A percentile compares a stretch with the other conserved stretches of the same genome.
phyloP scores from a whole-genome alignment of 2,329 filamentous ascomycete genomes.

The Simplicillium aogashimaense region DNA sequence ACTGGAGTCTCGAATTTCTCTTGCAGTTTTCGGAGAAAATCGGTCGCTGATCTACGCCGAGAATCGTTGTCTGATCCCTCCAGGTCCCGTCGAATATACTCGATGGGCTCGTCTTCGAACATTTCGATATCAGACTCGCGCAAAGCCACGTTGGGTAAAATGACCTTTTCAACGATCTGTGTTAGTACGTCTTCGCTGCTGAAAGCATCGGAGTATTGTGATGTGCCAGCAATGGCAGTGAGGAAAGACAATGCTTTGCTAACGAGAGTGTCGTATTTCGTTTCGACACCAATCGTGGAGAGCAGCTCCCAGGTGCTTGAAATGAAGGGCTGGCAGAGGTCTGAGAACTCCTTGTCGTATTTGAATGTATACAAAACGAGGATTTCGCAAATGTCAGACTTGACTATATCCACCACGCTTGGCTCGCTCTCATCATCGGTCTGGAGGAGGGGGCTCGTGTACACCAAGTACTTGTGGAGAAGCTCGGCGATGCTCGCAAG shows the following conservation, averaged over 20 bases:
- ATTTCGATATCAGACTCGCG: slow-evolving; percentile 91
- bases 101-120: slow-evolving; percentile 97
- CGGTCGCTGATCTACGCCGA: slow-evolving; percentile 80
- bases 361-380: slow-evolving; percentile 88
- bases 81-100: slow-evolving; percentile 90
- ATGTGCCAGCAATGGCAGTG: slow-evolving; percentile 74
- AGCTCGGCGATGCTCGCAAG: slow-evolving; percentile 66
- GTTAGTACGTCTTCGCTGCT: slow-evolving; percentile 70
- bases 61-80: slow-evolving; percentile 97
- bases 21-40: slow-evolving; percentile 83
- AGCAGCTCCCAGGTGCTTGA: slow-evolving; percentile 85
- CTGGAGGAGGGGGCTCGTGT: slow-evolving; percentile 72
- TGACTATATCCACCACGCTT: slow-evolving; percentile 74
- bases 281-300: slow-evolving; percentile 75
- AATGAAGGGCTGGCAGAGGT: slow-evolving; percentile 74
- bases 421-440: slow-evolving; percentile 87
- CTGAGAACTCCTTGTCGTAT: slow-evolving; percentile 87
- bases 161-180: slow-evolving; percentile 91
- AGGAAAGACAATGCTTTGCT: slow-evolving; percentile 93
- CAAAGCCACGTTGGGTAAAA: slow-evolving; percentile 83
- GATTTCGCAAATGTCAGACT: slow-evolving; percentile 86
- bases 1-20: slow-evolving; percentile 81
- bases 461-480: slow-evolving; percentile 86
- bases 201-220: slow-evolving; percentile 74
- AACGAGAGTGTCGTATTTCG: slow-evolving; percentile 88